phyloP scores from a whole-genome alignment of 306 rosid species.

The Dicorynia guianensis region DNA sequence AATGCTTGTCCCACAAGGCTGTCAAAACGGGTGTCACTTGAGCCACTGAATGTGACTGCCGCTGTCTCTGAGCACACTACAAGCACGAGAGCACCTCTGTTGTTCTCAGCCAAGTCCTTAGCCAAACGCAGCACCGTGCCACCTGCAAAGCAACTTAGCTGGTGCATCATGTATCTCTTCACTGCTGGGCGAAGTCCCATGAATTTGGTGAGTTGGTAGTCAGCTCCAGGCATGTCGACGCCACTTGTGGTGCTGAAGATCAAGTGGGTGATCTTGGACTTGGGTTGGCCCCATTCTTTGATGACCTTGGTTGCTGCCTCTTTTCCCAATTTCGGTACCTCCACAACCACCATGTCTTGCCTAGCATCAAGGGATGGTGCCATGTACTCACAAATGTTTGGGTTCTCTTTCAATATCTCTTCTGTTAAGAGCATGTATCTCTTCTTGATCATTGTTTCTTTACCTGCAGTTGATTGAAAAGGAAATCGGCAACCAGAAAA shows the following conservation, averaged over 20 bases:
- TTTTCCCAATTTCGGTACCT: no score
- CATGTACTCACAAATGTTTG: slow-evolving; percentile 37
- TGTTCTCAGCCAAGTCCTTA: slow-evolving; percentile 60
- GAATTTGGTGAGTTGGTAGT: slow-evolving; percentile 64
- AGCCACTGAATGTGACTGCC: no score
- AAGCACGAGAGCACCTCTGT: slow-evolving; percentile 53
- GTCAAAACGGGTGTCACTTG: no score
- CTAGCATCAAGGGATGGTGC: slow-evolving; percentile 61
- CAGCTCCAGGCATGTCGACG: slow-evolving; percentile 66
- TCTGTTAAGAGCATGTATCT: no score
- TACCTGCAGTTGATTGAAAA: slow-evolving; percentile 41
- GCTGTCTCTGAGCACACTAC: slow-evolving; percentile 47
- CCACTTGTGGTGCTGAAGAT: slow-evolving; percentile 35
- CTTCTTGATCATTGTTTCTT: slow-evolving; percentile 33
- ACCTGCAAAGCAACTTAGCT: no score
- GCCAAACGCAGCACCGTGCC: no score
- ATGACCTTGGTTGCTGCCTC: no score
- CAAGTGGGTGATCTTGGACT: no score
- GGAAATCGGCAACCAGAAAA: no score
- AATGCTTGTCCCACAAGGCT: no score
- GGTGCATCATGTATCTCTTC: slow-evolving; percentile 52
- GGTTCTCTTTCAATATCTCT: no score
- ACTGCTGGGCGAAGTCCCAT: slow-evolving; percentile 60
- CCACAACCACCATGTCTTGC: slow-evolving; percentile 58
- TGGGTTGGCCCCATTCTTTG: no score